Evolutionary conservation across 768 basidiomycete genomes (phyloP).

Genomic region (Tylopilus balloui): DNA sequence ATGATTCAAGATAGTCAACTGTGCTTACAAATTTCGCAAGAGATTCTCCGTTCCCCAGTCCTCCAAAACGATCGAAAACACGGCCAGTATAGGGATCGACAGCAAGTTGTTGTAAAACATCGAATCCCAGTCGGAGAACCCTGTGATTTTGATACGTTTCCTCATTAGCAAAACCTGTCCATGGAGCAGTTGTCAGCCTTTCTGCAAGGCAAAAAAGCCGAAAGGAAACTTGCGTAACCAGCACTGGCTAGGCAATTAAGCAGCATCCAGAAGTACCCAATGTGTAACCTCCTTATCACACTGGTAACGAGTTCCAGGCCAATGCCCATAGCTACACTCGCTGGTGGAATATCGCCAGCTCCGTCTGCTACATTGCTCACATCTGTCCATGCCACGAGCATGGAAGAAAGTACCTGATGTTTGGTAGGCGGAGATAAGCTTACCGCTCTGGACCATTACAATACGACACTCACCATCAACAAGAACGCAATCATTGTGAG

Average conservation of each 20-base stretch:
- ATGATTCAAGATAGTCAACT: not conserved
- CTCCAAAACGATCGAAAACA: conserved; percentile 82
- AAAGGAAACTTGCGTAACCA: conserved; percentile 62
- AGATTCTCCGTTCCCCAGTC: conserved; percentile 85
- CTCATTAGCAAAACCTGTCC: conserved; percentile 91
- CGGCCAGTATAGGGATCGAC: conserved; percentile 83
- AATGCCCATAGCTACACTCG: conserved; percentile 25
- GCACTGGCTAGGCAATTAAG: conserved; percentile 88
- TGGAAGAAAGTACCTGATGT: conserved; percentile 77
- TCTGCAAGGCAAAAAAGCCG: conserved; percentile 1
- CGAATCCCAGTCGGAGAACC: conserved; percentile 97
- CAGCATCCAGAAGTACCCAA: conserved; percentile 96
- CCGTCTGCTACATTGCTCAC: conserved; percentile 41
- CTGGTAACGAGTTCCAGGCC: conserved; percentile 37
- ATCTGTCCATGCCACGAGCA: conserved; percentile 97
- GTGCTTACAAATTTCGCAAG: conserved; percentile 80
- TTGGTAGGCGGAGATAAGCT: not conserved
- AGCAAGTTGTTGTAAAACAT: conserved; percentile 99
- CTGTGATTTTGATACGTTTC: conserved; percentile 90
- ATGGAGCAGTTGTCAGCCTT: not conserved
- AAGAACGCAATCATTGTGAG: conserved; percentile 87
- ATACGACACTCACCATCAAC: conserved; percentile 66
- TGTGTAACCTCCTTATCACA: conserved; percentile 53
- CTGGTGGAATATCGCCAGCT: conserved; percentile 23
- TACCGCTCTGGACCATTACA: not conserved